Percentiles rank a stretch among this genome's conserved stretches.
phyloP scores from a whole-genome alignment of 768 basidiomycete genomes.

The Postia placenta region DNA sequence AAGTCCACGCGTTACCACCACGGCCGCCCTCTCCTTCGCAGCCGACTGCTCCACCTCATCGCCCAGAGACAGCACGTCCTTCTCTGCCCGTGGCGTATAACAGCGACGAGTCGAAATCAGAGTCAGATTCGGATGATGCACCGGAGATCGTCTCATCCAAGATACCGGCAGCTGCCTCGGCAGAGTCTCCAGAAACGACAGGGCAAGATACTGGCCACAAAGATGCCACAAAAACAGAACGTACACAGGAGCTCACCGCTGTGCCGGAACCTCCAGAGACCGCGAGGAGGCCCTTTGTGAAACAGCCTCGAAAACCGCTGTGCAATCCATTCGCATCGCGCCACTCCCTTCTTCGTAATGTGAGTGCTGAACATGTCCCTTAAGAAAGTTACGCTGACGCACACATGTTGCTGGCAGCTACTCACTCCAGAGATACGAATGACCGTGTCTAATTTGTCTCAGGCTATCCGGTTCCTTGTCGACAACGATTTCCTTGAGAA shows the following conservation, averaged over 20 bases:
- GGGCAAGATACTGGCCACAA: too few relatives aligned
- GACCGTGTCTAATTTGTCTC: conserved; percentile 87
- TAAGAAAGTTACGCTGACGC: background rate
- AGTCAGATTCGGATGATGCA: conserved; percentile 29
- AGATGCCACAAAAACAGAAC: background rate
- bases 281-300: conserved; percentile 20
- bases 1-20: conserved; percentile 1
- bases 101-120: conserved; percentile 12
- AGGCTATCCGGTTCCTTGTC: conserved; percentile 85
- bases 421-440: conserved; percentile 81
- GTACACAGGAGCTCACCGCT: background rate
- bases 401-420: conserved; percentile 41
- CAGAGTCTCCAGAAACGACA: background rate
- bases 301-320: conserved; percentile 44
- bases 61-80: background rate
- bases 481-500: conserved; percentile 81
- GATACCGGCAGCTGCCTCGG: conserved; percentile 7
- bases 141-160: conserved; percentile 63
- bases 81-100: background rate
- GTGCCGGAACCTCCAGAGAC: conserved; percentile 3
- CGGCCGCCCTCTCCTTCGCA: background rate
- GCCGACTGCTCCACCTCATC: background rate
- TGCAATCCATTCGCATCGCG: conserved; percentile 63
- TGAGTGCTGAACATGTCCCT: conserved; percentile 32
- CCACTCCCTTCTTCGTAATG: conserved; percentile 73